phyloP scores from a whole-genome alignment of 106 monocot genomes.

The Apostasia ramifera region DNA sequence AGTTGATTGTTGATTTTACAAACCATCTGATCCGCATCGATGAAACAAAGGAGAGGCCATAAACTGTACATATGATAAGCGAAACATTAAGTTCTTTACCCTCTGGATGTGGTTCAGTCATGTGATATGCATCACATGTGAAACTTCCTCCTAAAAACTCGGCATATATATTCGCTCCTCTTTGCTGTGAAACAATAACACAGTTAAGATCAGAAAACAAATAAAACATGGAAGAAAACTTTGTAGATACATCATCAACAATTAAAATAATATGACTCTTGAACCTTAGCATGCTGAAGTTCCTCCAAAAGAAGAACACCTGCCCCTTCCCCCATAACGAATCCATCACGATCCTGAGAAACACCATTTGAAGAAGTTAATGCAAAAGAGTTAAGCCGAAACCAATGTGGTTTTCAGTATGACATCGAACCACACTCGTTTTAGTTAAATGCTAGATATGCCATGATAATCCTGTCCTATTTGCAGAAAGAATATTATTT shows the following conservation, averaged over 20 bases:
- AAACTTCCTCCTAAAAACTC: constrained; percentile 94
- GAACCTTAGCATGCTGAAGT: constrained; percentile 95
- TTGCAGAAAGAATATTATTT: too few relatives aligned
- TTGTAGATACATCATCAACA: not conserved
- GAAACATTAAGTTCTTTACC: constrained; percentile 21
- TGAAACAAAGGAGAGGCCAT: too few relatives aligned
- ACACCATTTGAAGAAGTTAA: not conserved
- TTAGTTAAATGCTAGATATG: too few relatives aligned
- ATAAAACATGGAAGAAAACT: not conserved
- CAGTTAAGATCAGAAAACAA: not conserved
- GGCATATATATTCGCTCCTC: constrained; percentile 92
- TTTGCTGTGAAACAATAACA: constrained; percentile 39
- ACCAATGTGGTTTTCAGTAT: too few relatives aligned
- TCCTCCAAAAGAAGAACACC: constrained; percentile 98
- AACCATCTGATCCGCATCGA: too few relatives aligned
- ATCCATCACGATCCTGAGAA: constrained; percentile 91
- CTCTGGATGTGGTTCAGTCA: constrained; percentile 97
- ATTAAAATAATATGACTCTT: not conserved
- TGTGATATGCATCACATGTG: constrained; percentile 96
- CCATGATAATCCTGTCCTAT: too few relatives aligned
- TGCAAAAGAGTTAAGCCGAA: too few relatives aligned
- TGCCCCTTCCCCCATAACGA: constrained; percentile 99
- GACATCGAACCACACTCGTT: too few relatives aligned
- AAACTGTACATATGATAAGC: too few relatives aligned
- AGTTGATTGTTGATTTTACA: too few relatives aligned